Evolutionary conservation across 2,329 filamentous ascomycete genomes (phyloP).

Genomic region (Amauroascus verrucosus): DNA sequence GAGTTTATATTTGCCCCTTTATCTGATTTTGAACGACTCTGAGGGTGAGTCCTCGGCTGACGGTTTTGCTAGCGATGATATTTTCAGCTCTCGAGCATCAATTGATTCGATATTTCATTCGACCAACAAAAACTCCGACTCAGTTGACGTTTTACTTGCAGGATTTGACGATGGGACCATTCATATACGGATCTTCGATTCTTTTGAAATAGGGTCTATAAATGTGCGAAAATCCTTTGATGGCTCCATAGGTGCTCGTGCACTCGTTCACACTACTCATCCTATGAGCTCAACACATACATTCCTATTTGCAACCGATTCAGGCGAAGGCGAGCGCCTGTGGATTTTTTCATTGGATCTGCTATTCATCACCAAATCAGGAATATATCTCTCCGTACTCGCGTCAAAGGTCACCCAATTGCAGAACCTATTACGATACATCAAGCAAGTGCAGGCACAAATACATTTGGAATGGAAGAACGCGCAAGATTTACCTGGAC

Average conservation of each 20-base stretch:
- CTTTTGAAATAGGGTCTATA: conserved; percentile 62
- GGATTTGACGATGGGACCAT: conserved; percentile 61
- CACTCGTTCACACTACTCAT: conserved; percentile 58
- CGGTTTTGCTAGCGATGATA: conserved; percentile 38
- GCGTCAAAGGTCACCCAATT: conserved; percentile 79
- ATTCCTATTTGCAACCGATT: conserved; percentile 45
- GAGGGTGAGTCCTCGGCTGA: not conserved
- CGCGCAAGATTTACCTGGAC: conserved; percentile 63
- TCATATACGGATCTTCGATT: conserved; percentile 75
- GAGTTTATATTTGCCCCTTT: too few relatives aligned
- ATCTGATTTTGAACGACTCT: not conserved
- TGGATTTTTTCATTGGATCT: conserved; percentile 69
- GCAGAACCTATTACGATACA: conserved; percentile 76
- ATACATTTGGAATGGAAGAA: conserved; percentile 76
- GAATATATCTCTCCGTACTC: conserved; percentile 70
- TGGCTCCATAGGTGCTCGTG: conserved; percentile 31
- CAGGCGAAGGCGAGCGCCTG: conserved; percentile 31
- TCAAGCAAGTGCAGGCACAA: conserved; percentile 67
- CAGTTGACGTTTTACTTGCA: conserved; percentile 69
- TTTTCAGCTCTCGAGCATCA: conserved; percentile 60
- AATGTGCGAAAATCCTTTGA: conserved; percentile 31
- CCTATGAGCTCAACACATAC: conserved; percentile 65
- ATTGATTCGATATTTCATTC: conserved; percentile 60
- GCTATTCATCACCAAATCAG: conserved; percentile 64
- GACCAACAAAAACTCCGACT: conserved; percentile 55